Evolutionary conservation across 148 eudicot genomes (phyloP), one percentile per base, ranked within the genome.

Genomic region (Camellia japonica): DNA sequence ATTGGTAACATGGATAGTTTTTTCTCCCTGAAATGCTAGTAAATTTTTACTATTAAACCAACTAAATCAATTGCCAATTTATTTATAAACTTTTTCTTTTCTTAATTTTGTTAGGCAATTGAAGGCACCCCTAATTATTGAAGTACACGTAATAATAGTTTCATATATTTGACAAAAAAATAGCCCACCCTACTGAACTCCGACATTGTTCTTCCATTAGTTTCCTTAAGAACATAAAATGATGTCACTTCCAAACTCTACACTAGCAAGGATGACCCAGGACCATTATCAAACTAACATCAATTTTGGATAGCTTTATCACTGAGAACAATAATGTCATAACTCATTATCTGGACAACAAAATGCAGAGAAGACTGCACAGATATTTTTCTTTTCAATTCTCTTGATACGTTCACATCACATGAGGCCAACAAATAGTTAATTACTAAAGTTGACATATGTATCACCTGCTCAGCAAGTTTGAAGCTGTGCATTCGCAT

Each of bases 401-500:
- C 30, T 23, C 30, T 23, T 23, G 30, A 23, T 23, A 23, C 30
- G 30, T 23, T 23, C 30, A 23, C 30, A 23, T 23, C 30, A 23
- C 30, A 23, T 23, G 30, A 23, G 30, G 30, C 30, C 47, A 19
- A 14, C 67, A 80, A 41, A 1, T 8, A 38, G 38, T 71, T 61
- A 76, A 49, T 54, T 30, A 30, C 70, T 55, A 74, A 67, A 68
- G 12, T 52, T 73, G 54, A 12, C 12, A 63, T 49, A 76, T 38
- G 67, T 14, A 83, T 78, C 55, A 93, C 94, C 94, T 92, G 96
- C 85, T 95, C 94, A 79, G 97, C 96, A 82, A 91, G 94, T 86
- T 92, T 91, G 60, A 90, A 91, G 85, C 90, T 91, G 86, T 92
- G 94, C 47, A 92, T 91, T 79, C 93, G 92, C 98, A 92, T 91